These are phyloP conservation scores for Dendrobium catenatum DNA, from an alignment of 106 monocot species.

Conservation along the genomic window DNA sequence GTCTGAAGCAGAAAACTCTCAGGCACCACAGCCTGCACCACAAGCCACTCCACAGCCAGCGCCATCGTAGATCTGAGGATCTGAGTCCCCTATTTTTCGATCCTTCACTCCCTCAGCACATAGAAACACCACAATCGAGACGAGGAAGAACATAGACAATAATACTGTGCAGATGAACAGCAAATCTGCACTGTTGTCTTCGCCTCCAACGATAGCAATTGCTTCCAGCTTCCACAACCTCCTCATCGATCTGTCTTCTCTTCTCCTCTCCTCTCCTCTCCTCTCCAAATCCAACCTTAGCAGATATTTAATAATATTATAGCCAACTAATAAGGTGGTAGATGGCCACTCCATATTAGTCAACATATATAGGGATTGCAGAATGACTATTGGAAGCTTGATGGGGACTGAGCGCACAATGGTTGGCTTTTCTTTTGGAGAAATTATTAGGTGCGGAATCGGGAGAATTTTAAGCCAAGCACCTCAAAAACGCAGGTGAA, in stretches of 20 bases:
- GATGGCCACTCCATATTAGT: not conserved
- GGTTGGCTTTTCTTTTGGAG: not conserved
- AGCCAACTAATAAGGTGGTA: not conserved
- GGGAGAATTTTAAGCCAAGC: no score
- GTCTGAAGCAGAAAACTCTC: not conserved
- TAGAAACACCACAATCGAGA: not conserved
- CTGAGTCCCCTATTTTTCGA: not conserved
- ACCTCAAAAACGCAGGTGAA: no score
- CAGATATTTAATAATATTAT: not conserved
- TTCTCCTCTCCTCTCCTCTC: not conserved
- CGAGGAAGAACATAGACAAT: not conserved
- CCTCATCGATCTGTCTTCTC: not conserved
- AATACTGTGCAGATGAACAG: not conserved
- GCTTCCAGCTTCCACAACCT: not conserved
- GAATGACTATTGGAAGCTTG: not conserved
- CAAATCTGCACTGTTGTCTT: not conserved
- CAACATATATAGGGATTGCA: not conserved
- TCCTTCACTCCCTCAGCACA: not conserved
- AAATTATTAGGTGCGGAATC: no score
- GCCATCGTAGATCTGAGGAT: not conserved
- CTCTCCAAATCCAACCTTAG: not conserved
- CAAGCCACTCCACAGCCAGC: not conserved
- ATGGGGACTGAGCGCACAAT: not conserved
- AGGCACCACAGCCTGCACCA: not conserved
- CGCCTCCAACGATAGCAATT: not conserved